These are phyloP conservation scores for Chalara sp. DNA, from an alignment of 2,329 filamentous ascomycete genomes.

Conservation along the genomic window DNA sequence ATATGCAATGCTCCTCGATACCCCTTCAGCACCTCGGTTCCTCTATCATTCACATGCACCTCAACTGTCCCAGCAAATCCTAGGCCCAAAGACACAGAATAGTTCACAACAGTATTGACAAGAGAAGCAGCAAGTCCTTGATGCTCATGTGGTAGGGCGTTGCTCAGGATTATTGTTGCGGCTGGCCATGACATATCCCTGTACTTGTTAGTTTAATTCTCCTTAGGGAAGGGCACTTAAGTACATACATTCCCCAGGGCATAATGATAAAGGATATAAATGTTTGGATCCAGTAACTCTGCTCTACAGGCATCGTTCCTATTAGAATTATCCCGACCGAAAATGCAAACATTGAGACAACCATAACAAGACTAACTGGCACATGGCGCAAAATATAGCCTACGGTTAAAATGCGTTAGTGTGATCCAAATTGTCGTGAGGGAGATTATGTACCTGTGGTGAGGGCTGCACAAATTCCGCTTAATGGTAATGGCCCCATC, in stretches of 20 bases:
- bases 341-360: conserved; percentile 30
- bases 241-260: conserved; percentile 33
- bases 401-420: too few relatives aligned
- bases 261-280: conserved; percentile 54
- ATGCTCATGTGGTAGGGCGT: conserved; percentile 38
- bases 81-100: conserved; percentile 35
- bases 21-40: conserved; percentile 25
- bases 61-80: conserved; percentile 38
- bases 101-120: conserved; percentile 38
- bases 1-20: conserved; percentile 36
- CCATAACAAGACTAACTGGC: conserved; percentile 28
- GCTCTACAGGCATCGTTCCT: conserved; percentile 15
- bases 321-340: conserved; percentile 29
- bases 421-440: too few relatives aligned
- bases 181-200: conserved; percentile 51
- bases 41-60: conserved; percentile 12
- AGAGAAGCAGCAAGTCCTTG: conserved; percentile 45
- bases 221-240: background rate
- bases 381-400: conserved; percentile 26
- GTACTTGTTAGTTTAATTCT: background rate
- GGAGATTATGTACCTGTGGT: conserved; percentile 18
- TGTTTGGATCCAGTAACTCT: conserved; percentile 55
- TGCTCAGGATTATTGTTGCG: conserved; percentile 46
- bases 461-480: conserved; percentile 27
- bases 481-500: conserved; percentile 21